These are phyloP conservation scores for Cotoneaster glaucophyllus DNA, from an alignment of 306 rosid species.

Conservation along the genomic window DNA sequence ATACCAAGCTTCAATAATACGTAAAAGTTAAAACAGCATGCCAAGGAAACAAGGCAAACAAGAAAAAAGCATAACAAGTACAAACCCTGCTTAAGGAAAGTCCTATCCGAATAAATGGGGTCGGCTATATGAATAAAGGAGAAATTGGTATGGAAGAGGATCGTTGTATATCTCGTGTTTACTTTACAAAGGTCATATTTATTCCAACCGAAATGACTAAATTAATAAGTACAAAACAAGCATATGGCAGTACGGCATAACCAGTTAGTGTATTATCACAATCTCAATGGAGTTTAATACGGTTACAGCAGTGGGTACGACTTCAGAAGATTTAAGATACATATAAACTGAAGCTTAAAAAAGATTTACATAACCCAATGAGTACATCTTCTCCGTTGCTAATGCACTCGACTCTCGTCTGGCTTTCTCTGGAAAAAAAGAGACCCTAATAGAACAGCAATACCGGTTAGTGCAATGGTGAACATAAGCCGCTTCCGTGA, in stretches of 20 bases:
- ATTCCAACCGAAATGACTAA: background rate
- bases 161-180: background rate
- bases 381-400: constrained; percentile 23
- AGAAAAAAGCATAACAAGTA: no score
- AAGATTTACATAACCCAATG: constrained; percentile 31
- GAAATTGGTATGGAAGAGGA: background rate
- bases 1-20: no score
- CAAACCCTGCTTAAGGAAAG: no score
- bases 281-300: constrained; percentile 20
- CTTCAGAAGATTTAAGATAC: constrained; percentile 20
- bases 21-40: no score
- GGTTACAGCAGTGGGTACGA: background rate
- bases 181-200: background rate
- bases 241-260: background rate
- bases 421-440: constrained; percentile 55
- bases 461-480: constrained; percentile 77
- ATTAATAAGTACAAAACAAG: background rate
- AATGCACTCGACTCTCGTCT: constrained; percentile 51
- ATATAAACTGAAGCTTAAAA: constrained; percentile 14
- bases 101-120: no score
- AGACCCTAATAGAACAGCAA: constrained; percentile 83
- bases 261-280: constrained; percentile 13
- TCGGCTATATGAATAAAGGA: no score
- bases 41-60: no score
- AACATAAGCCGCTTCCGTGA: constrained; percentile 55